These are phyloP conservation scores for Solanum etuberosum DNA, from an alignment of 257 asterid genomes.

Conservation along the genomic window DNA sequence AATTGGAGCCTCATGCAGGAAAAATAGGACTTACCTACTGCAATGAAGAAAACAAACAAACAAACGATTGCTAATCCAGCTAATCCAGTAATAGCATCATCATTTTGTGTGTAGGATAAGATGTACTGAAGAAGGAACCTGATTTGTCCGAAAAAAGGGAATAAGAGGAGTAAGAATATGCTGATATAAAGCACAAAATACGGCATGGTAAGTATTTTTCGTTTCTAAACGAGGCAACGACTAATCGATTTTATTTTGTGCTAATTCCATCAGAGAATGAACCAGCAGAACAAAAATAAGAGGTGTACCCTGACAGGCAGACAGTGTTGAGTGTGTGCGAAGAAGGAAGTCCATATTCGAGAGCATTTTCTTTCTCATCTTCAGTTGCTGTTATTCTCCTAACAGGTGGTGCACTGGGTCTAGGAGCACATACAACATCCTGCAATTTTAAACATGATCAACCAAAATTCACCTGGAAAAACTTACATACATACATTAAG, in stretches of 20 bases:
- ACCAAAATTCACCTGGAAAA: not conserved
- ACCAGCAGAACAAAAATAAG: not conserved
- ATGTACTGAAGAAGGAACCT: conserved; percentile 71
- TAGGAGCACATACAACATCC: conserved; percentile 92
- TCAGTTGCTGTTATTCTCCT: conserved; percentile 70
- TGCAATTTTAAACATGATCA: conserved; percentile 4
- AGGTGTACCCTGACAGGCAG: conserved; percentile 78
- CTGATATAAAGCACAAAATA: not conserved
- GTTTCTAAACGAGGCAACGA: not conserved
- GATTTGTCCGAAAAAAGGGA: conserved; percentile 13
- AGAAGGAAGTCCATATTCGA: conserved; percentile 92
- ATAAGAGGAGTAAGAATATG: not conserved
- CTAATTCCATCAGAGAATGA: not conserved
- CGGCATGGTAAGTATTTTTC: not conserved
- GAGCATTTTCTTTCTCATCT: conserved; percentile 83
- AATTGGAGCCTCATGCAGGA: not conserved
- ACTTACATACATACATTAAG: not conserved
- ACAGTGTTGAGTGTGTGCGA: conserved; percentile 93
- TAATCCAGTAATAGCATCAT: conserved; percentile 18
- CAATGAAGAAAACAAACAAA: conserved; percentile 55
- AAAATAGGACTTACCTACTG: conserved; percentile 45
- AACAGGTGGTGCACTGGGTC: conserved; percentile 70
- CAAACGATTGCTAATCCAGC: conserved; percentile 40
- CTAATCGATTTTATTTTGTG: not conserved
- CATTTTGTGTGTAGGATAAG: conserved; percentile 29